phyloP scores from a whole-genome alignment of 225 moss, liverwort and hornwort genomes.

The Pseudoscleropodium purum region DNA sequence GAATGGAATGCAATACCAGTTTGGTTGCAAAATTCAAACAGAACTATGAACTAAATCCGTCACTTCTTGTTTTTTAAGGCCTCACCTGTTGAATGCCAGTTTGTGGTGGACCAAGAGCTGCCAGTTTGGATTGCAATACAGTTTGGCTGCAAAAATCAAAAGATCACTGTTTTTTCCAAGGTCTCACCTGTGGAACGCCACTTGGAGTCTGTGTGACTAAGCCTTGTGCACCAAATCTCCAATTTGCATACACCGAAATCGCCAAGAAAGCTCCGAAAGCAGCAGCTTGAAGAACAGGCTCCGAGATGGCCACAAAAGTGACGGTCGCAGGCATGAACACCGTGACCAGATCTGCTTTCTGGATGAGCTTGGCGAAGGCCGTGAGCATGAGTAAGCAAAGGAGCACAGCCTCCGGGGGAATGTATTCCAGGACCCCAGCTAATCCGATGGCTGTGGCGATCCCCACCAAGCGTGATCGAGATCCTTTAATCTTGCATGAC shows the following conservation, averaged over 20 bases:
- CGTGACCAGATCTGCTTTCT: conserved; percentile 34
- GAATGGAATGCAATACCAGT: background rate
- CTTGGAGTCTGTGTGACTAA: background rate
- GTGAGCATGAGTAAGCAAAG: conserved; percentile 17
- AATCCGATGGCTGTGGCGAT: conserved; percentile 17
- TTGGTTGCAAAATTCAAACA: background rate
- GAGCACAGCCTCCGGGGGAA: conserved; percentile 10
- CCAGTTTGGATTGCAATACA: background rate
- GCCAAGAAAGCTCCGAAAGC: conserved; percentile 20
- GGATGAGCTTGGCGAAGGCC: conserved; percentile 19
- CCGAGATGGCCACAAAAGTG: conserved; percentile 21
- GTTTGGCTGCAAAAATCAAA: background rate
- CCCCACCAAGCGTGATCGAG: conserved; percentile 18
- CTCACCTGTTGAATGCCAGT: background rate
- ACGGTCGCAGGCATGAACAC: conserved; percentile 33
- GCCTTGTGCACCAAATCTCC: conserved; percentile 3
- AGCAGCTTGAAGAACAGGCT: conserved; percentile 17
- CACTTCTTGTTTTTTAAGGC: background rate
- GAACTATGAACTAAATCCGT: background rate
- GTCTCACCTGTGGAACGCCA: background rate
- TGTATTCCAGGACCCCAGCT: conserved; percentile 19
- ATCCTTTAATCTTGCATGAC: conserved; percentile 3
- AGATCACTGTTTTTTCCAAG: background rate
- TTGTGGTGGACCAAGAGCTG: background rate
- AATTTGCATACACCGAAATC: conserved; percentile 16